Base-by-base conservation (phyloP, 2,329 filamentous ascomycete species). In the Tympanopsis confertula region DNA sequence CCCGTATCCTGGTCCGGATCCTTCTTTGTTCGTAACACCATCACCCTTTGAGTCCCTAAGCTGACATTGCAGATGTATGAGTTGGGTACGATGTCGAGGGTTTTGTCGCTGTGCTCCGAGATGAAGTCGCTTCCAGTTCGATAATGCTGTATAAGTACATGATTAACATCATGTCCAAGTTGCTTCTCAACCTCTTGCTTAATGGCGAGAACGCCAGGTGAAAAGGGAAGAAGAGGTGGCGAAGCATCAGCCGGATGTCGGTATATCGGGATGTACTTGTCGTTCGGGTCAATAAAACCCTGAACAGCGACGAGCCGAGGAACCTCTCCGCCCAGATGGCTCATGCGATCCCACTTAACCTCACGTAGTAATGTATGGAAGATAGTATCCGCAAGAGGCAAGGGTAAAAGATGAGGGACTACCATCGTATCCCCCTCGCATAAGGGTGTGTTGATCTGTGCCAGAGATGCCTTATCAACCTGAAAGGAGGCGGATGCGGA, bases 41-140 rank as follows among this genome's bases (percentile, higher is more conserved):
- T 95, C 2, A 78, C 88, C 38, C 91, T 71, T 59, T 93, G 80
- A 1, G 89, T 88, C 1, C 91, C 91, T n/a, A 96, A 71, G 46
- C 86, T 94, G 36, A 94, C 77, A 52, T 96, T 98, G 45, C 88
- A 86, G 46, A 98, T 94, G 42, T 71, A 88, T 18, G 84, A 91
- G 4, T 70, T 78, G 19, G 72, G 75, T 12, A 77, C 78, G 40
- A 98, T 91, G 54, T 98, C 91, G 18, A 98, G 66, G 0, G 89
- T 94, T 61, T 98, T 98, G 56, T 98, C 91, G 28, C 86, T 93
- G 53, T 98, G 91, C 54, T 98, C 91, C 1, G 86, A 91, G 44
- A 98, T 98, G 54, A 86, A 86, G 58, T 98, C 91, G 35, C 75
- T 77, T 3, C 89, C 86, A 47, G 73, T 71, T n/a, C 91, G 84